Evolutionary conservation across 2,329 filamentous ascomycete species (phyloP).

Genomic region (Fusarium virguliforme): DNA sequence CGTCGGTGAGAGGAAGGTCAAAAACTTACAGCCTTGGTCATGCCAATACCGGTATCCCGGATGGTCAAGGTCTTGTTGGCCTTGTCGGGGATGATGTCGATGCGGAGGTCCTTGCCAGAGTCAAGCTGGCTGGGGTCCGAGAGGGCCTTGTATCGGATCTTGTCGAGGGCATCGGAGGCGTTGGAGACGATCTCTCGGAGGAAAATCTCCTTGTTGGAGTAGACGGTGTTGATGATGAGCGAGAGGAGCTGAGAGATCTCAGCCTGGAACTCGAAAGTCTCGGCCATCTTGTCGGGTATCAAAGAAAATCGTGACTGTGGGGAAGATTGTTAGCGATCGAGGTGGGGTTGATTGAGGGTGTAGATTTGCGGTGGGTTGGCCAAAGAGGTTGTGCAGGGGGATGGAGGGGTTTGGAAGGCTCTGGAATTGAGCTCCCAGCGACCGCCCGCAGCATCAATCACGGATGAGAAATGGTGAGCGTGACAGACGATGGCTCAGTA

Average conservation of each 20-base stretch:
- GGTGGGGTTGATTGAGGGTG: not conserved
- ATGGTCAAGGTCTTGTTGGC: conserved; percentile 98
- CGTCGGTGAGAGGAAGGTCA: too few species aligned
- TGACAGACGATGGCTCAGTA: not conserved
- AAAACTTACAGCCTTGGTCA: conserved; percentile 98
- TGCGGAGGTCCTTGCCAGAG: conserved; percentile 95
- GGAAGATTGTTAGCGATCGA: conserved; percentile 39
- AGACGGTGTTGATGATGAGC: conserved; percentile 99
- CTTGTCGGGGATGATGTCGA: conserved; percentile 99
- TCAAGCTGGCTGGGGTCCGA: conserved; percentile 98
- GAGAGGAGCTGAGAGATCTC: conserved; percentile 99
- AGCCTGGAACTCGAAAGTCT: conserved; percentile 99
- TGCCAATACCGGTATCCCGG: conserved; percentile 98
- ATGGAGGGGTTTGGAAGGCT: conserved; percentile 44
- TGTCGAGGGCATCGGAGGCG: conserved; percentile 98
- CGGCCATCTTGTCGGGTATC: conserved; percentile 81
- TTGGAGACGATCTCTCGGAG: conserved; percentile 98
- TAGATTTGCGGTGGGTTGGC: conserved; percentile 9
- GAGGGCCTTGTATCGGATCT: conserved; percentile 98
- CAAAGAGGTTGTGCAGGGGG: conserved; percentile 26
- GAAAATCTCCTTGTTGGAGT: conserved; percentile 99
- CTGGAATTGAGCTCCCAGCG: conserved; percentile 30
- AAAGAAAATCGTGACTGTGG: conserved; percentile 54
- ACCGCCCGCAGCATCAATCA: not conserved
- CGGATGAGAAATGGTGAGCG: conserved; percentile 13